Evolutionary conservation across 2,329 filamentous ascomycete genomes (phyloP), one percentile per base, ranked within the genome.

Genomic region (Calonectria naviculata): DNA sequence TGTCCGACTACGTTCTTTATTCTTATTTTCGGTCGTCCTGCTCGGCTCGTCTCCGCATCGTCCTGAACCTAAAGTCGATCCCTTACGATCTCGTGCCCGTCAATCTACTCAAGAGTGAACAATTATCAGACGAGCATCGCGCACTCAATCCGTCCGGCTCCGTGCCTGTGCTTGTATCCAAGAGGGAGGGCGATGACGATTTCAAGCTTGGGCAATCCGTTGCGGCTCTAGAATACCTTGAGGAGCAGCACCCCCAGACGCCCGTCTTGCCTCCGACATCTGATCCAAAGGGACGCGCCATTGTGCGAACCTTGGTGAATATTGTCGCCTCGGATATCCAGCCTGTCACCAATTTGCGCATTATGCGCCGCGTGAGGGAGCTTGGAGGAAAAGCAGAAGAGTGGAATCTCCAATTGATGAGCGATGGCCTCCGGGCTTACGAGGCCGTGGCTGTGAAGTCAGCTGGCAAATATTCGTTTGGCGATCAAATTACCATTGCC

Each of bases 1-100:
- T 81, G 80, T 26, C 75, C 1, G 70, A 74, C 2, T 85, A 82
- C 76, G 84, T 81, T 1, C 86, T 92, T 12, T 87, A 92, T 83
- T 88, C 86, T 71, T 92, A 91, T 82, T 91, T 89, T 81, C 86
- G 89, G 72, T 92, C 90, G 58, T 91, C 89, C 19, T 92, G 90
- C 82, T 89, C 89, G 1, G 89, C 87, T 0, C 88, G 91, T 15
- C 82, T 93, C 6, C 89, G 89, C 54, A 92, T 92, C 70, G 89
- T 89, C 13, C 83, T 91, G 1, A 82, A 88, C 67, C 82, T 90
- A 62, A 92, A 92, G 74, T 78, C 78, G 26, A 85, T 92, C 64
- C 74, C 83, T 3, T 88, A 88, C 74, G 83, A 84, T 8, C 80
- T 83, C 24, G 80, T 85, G 36, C 83, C 84, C 64, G 81, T 91